Base-by-base conservation (phyloP, 495 filamentous ascomycete species). In the Hypoxylon intermedium region DNA sequence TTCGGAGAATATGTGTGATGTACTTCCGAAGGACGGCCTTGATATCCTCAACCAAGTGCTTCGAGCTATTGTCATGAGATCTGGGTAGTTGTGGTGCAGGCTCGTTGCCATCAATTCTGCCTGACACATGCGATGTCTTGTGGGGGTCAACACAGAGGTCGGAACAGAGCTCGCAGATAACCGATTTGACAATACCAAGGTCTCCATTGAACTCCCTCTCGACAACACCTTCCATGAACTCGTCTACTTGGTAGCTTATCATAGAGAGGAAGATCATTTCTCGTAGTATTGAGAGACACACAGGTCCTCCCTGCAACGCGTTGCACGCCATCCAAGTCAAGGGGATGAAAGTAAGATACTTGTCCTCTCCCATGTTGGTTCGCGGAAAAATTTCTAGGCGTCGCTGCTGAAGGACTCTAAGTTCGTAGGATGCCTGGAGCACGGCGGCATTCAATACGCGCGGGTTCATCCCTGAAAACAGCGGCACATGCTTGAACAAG, bases 191-290 rank as follows among this genome's bases (percentile, higher is more conserved):
- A n/a, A n/a, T n/a, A n/a, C n/a, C n/a, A n/a, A n/a, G n/a, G n/a
- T n/a, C n/a, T n/a, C n/a, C n/a, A n/a, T n/a, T n/a, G n/a, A n/a
- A n/a, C n/a, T n/a, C n/a, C n/a, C n/a, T n/a, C n/a, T n/a, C n/a
- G n/a, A n/a, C 45, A 3, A 71, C 50, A 3, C 46, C 30, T 45
- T 73, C 69, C 58, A 80, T 72, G 50, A 67, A 81, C 49, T 74
- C 71, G 31, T 81, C 78, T 3, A 68, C 65, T 33, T 75, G 75
- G 48, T 63, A 77, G 23, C 67, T 74, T 6, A 79, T 53, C 43
- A 75, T 40, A 0, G 73, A 74, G 13, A 78, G 19, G 5, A 73
- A 44, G 67, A 78, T 74, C 76, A 81, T 78, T 13, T 81, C 75
- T 15, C 41, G 64, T 15, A 79, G 37, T 1, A 68, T 24, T 0